phyloP scores from a whole-genome alignment of 306 rosid species.

The Rubus idaeus region DNA sequence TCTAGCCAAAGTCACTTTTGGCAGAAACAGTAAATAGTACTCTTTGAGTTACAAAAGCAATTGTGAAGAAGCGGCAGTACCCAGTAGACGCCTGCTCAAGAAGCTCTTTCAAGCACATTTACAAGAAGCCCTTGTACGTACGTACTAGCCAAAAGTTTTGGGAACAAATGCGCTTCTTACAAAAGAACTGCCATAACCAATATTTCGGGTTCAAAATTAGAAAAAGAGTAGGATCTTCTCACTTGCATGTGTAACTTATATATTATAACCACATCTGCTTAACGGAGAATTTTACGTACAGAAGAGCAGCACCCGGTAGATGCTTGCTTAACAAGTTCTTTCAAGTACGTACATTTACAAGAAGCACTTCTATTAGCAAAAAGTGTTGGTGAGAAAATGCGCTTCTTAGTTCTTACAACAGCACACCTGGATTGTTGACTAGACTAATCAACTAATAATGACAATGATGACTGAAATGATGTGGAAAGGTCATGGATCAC shows the following conservation, averaged over 20 bases:
- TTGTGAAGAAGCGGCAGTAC: neutral
- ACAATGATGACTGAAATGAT: conserved; percentile 39
- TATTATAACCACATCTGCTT: neutral
- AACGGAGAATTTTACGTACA: neutral
- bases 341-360: neutral
- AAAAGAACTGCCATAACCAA: neutral
- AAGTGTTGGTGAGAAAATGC: neutral
- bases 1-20: neutral
- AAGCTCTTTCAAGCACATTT: neutral
- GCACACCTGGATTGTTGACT: neutral
- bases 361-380: neutral
- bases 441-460: conserved; percentile 31
- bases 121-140: too few species aligned
- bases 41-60: neutral
- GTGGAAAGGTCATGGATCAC: conserved; percentile 33
- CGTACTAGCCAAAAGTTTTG: too few species aligned
- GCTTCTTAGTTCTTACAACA: neutral
- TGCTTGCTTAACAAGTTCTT: neutral
- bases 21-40: neutral
- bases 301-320: neutral
- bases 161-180: neutral
- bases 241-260: neutral
- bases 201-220: neutral
- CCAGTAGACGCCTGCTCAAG: neutral
- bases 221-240: neutral